Conservation (phyloP, 1,139 yeast species). For the Sugiyamaella japonica region DNA sequence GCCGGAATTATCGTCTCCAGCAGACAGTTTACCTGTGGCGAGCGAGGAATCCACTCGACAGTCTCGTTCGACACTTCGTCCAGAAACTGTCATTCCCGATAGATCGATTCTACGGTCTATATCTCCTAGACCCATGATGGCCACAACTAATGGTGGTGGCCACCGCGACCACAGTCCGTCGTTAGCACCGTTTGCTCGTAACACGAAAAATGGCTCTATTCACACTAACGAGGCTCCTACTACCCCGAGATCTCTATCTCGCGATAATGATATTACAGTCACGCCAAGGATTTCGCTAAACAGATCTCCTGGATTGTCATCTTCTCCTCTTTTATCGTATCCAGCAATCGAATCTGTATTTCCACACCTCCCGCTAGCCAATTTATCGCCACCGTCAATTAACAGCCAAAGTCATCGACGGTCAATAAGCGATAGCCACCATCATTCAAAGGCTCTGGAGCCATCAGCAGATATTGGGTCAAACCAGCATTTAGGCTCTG, state of each 20-base stretch:
- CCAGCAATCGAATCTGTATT: slow-evolving; percentile 10
- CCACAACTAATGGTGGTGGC: not conserved
- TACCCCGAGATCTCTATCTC: not conserved
- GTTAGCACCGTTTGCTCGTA: slow-evolving; percentile 2
- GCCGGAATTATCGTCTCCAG: slow-evolving; percentile 6
- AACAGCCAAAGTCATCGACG: slow-evolving; percentile 13
- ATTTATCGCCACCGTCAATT: not conserved
- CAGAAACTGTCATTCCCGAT: slow-evolving; percentile 23
- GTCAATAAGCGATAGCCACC: slow-evolving; percentile 17
- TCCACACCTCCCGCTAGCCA: not conserved
- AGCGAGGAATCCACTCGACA: not conserved
- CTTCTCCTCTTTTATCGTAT: slow-evolving; percentile 1
- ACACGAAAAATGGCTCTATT: not conserved
- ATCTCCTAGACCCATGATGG: slow-evolving; percentile 24
- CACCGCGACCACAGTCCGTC: not conserved
- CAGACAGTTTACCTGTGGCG: not conserved
- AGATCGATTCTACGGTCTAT: slow-evolving; percentile 28
- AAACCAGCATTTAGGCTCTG: not conserved
- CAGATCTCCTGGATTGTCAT: slow-evolving; percentile 1
- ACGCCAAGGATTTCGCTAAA: slow-evolving; percentile 9
- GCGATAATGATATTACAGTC: not conserved
- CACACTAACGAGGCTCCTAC: not conserved
- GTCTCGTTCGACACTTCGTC: slow-evolving; percentile 12
- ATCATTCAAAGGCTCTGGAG: slow-evolving; percentile 7
- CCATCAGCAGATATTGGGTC: slow-evolving; percentile 14